Conservation (phyloP, 441 rosid species). For the Jatropha podagrica region DNA sequence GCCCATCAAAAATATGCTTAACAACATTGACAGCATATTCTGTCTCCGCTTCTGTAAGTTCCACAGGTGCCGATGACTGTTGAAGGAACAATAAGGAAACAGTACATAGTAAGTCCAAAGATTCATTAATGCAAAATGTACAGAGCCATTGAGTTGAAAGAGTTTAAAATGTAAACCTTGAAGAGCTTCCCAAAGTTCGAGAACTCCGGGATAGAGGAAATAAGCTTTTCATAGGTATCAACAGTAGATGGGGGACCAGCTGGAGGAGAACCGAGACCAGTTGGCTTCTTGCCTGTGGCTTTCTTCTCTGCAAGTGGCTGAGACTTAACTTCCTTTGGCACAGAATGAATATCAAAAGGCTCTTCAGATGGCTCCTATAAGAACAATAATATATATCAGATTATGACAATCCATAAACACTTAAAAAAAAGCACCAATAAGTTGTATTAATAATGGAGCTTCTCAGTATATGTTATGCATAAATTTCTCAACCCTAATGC, state of each 20-base stretch:
- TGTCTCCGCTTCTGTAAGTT: slow-evolving; percentile 97
- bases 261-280: slow-evolving; percentile 77
- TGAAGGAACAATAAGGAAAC: slow-evolving; percentile 4
- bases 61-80: slow-evolving; percentile 91
- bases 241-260: slow-evolving; percentile 60
- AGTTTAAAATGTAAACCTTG: slow-evolving; percentile 56
- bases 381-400: slow-evolving; percentile 31
- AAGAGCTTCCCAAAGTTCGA: slow-evolving; percentile 77
- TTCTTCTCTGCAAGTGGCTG: slow-evolving; percentile 92
- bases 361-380: slow-evolving; percentile 80
- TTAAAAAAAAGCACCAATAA: not conserved
- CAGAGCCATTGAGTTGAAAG: not conserved
- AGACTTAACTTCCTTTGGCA: slow-evolving; percentile 83
- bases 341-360: slow-evolving; percentile 75
- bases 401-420: slow-evolving; percentile 9
- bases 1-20: slow-evolving; percentile 82
- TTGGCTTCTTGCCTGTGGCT: slow-evolving; percentile 86
- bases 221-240: slow-evolving; percentile 77
- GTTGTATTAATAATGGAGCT: not conserved
- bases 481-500: slow-evolving; percentile 1
- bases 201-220: slow-evolving; percentile 84
- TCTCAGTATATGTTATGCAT: not conserved
- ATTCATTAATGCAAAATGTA: slow-evolving; percentile 4
- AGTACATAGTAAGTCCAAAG: slow-evolving; percentile 15
- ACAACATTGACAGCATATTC: slow-evolving; percentile 96